Percentiles rank a stretch among this genome's conserved stretches.
Conservation (phyloP, 805 yeast genomes). For the Saccharomyces jurei region DNA sequence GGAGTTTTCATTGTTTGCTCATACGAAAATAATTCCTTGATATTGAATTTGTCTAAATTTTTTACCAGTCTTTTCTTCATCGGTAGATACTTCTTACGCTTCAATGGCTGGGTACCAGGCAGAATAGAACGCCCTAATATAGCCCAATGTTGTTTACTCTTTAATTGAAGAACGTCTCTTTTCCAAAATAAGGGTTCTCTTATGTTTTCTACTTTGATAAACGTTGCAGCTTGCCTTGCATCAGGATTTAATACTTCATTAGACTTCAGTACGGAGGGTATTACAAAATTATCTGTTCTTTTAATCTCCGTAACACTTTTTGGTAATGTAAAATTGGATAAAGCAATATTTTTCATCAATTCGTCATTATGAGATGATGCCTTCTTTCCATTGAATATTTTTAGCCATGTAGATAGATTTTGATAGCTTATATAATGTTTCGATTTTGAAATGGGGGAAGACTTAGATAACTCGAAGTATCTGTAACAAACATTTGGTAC, state of each 20-base stretch:
- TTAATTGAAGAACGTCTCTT: slow-evolving; percentile 12
- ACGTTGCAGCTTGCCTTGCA: slow-evolving; percentile 1
- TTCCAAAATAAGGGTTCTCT: slow-evolving; percentile 11
- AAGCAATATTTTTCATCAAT: slow-evolving; percentile 5
- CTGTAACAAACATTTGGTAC: slow-evolving; percentile 13
- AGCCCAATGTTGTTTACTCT: slow-evolving; percentile 22
- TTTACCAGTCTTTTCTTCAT: slow-evolving; percentile 5
- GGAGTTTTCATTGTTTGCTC: slow-evolving; percentile 21
- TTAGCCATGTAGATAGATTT: slow-evolving; percentile 2
- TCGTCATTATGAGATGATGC: neutral
- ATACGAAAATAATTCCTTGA: slow-evolving; percentile 15
- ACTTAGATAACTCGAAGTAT: slow-evolving; percentile 7
- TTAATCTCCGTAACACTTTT: slow-evolving; percentile 7
- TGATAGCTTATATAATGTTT: slow-evolving; percentile 6
- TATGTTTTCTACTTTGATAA: neutral
- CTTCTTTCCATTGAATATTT: neutral
- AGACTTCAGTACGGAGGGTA: slow-evolving; percentile 7
- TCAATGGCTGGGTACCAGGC: slow-evolving; percentile 7
- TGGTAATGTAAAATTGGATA: slow-evolving; percentile 12
- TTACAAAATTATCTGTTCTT: slow-evolving; percentile 14
- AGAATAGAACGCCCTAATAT: slow-evolving; percentile 19
- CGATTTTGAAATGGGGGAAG: slow-evolving; percentile 4
- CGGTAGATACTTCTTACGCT: slow-evolving; percentile 4
- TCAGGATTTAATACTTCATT: slow-evolving; percentile 6
- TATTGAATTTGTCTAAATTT: slow-evolving; percentile 5